Evolutionary conservation across 2,329 filamentous ascomycete genomes (phyloP), one percentile per base, ranked within the genome.

Genomic region (Neoscytalidium dimidiatum): DNA sequence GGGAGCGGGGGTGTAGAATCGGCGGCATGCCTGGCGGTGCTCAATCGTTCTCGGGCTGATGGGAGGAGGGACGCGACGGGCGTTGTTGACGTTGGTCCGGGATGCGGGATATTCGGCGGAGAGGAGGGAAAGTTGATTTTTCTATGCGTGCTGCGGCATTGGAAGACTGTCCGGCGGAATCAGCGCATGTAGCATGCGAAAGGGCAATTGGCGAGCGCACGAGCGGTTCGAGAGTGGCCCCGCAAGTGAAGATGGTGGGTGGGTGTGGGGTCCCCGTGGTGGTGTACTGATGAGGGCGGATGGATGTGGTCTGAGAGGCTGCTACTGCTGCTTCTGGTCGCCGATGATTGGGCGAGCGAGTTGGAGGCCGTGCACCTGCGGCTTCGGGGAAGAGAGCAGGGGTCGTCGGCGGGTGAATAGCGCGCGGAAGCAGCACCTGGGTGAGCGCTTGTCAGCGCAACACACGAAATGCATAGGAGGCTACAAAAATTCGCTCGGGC

Each of bases 1-100:
- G 90, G 70, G 94, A 98, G 78, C 94, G 90, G 35, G 95, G 95
- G 78, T 99, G 95, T 46, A 99, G 88, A 80, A 94, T 83, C 44
- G 88, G 91, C 73, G 92, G 89, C 91, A 95, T 95, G 28, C 56
- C 14, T 33, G 53, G 46, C 64, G 52, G 29, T 65, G 67, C 46
- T 31, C 51, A 21, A 28, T 35, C 28, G 14, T 17, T 41, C n/a
- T n/a, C 26, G 53, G 17, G 13, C 31, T 13, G 28, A 52, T 33
- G 23, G n/a, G 8, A n/a, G 14, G 1, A 23, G 46, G 7, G 11
- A 21, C 19, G 31, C 17, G 43, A 23, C 14, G 6, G 2, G n/a
- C 17, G 7, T 1, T 29, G 46, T n/a, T n/a, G 62, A 35, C 19
- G 62, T n/a, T 19, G 46, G 43, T 17, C n/a, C n/a, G 62, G 26